Evolutionary conservation across 2,329 filamentous ascomycete species (phyloP), one percentile per base, ranked within the genome.

Genomic region (Trematosphaeria pertusa): DNA sequence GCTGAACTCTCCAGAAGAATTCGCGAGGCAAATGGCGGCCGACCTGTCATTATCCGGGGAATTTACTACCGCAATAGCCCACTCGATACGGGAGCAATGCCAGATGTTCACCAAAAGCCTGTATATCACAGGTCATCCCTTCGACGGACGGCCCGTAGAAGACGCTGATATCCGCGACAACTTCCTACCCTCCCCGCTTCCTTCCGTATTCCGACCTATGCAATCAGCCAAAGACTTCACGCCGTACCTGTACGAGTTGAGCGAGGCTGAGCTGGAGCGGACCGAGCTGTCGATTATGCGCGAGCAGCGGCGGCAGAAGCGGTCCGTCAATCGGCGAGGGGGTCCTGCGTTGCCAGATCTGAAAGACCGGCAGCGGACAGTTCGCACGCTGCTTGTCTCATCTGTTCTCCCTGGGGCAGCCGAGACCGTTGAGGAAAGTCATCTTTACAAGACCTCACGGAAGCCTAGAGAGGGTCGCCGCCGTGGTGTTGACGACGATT

Each of bases 51-150:
- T 99, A 14, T 91, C 90, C 1, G 94, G 94, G 54, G 94, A 99
- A 71, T 99, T 99, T 64, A 92, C 91, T 2, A 99, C 94, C 0
- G 93, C 94, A 6, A 97, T 99, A 69, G 94, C 94, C 10, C 94
- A 99, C 74, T 96, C 91, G 51, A 99, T 99, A 65, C 88, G 94
- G 52, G 94, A 99, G 73, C 94, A 99, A 73, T 86, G 87, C 31
- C 94, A 99, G 69, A 82, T 97, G 21, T 99, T 97, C 71, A 95
- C 91, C 5, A 88, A 91, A 69, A 95, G 91, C 64, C 77, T 99
- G 50, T 97, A 96, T 74, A 90, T 94, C 62, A 85, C 95, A 42
- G 91, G 92, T 2, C 92, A 99, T 75, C 87, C 91, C 19, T 99
- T 99, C 64, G 94, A 99, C 68, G 94, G 94, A 38, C 84, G 94